Conservation (phyloP, 2,329 filamentous ascomycete genomes). For the Aulographum hederae region DNA sequence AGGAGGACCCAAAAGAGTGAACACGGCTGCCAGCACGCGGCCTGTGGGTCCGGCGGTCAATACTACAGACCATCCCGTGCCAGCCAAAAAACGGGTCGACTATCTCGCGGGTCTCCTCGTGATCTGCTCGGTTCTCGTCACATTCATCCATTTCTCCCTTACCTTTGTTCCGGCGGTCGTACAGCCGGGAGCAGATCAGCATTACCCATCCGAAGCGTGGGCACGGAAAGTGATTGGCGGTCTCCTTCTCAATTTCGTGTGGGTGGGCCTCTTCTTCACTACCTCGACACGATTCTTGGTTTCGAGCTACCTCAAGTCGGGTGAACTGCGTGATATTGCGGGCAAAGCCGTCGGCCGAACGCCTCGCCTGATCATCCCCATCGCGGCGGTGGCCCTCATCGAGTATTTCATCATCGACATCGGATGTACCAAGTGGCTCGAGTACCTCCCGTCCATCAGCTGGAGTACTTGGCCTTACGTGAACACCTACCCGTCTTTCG, state of each 20-base stretch:
- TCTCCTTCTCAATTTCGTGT: conserved; percentile 27
- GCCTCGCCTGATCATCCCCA: conserved; percentile 28
- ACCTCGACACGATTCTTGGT: conserved; percentile 28
- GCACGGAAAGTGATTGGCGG: too few species aligned
- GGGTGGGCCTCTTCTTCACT: conserved; percentile 30
- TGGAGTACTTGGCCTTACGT: conserved; percentile 31
- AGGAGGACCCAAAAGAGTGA: too few species aligned
- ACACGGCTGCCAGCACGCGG: too few species aligned
- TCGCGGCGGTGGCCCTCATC: conserved; percentile 22
- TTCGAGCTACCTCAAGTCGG: conserved; percentile 22
- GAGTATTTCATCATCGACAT: conserved; percentile 29
- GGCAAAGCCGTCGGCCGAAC: conserved; percentile 25
- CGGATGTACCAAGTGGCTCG: conserved; percentile 23
- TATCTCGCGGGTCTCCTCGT: too few species aligned
- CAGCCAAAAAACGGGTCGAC: too few species aligned
- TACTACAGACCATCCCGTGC: too few species aligned
- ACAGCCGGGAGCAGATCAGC: too few species aligned
- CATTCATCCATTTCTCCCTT: too few species aligned
- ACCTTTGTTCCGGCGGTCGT: too few species aligned
- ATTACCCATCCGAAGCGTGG: too few species aligned
- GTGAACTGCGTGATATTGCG: conserved; percentile 23
- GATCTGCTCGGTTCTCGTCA: too few species aligned
- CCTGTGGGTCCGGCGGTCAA: too few species aligned
- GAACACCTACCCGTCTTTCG: conserved; percentile 20
- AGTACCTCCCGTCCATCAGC: conserved; percentile 26